phyloP scores from a whole-genome alignment of 1,139 yeast genomes.

The Suhomyces taliae region DNA sequence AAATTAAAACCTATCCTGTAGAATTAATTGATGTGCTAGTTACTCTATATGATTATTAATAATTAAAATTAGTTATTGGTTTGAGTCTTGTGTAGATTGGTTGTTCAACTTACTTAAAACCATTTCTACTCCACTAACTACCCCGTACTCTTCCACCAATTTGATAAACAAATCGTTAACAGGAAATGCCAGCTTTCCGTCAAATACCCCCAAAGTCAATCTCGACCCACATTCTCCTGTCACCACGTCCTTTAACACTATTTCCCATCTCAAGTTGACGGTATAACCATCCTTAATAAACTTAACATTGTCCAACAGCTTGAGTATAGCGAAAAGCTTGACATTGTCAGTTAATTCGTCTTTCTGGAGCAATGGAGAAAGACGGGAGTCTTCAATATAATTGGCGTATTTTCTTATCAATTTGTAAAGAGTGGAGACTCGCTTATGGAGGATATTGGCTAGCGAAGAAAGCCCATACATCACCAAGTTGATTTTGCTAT shows the following conservation, averaged over 20 bases:
- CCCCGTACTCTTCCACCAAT: constrained; percentile 27
- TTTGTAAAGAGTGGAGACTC: constrained; percentile 23
- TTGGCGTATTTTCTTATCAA: constrained; percentile 19
- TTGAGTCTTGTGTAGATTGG: too few relatives aligned
- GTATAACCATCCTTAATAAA: constrained; percentile 10
- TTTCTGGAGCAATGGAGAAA: constrained; percentile 8
- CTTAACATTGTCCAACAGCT: constrained; percentile 21
- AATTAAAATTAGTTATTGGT: too few relatives aligned
- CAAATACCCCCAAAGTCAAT: constrained; percentile 13
- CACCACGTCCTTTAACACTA: constrained; percentile 23
- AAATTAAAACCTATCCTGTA: too few relatives aligned
- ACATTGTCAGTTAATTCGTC: constrained; percentile 18
- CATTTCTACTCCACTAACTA: constrained; percentile 11
- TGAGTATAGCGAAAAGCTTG: constrained; percentile 20
- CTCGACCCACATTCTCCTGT: constrained; percentile 31
- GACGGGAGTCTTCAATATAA: constrained; percentile 9
- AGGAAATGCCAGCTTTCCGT: constrained; percentile 9
- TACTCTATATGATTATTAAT: too few relatives aligned
- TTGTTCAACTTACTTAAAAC: neutral
- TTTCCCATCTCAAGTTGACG: constrained; percentile 28
- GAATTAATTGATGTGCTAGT: too few relatives aligned
- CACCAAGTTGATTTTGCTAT: constrained; percentile 27
- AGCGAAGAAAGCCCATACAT: constrained; percentile 36
- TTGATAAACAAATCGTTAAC: constrained; percentile 19
- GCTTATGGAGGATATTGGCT: constrained; percentile 23